phyloP scores from a whole-genome alignment of 2,329 filamentous ascomycete genomes.

The Simplicillium aogashimaense region DNA sequence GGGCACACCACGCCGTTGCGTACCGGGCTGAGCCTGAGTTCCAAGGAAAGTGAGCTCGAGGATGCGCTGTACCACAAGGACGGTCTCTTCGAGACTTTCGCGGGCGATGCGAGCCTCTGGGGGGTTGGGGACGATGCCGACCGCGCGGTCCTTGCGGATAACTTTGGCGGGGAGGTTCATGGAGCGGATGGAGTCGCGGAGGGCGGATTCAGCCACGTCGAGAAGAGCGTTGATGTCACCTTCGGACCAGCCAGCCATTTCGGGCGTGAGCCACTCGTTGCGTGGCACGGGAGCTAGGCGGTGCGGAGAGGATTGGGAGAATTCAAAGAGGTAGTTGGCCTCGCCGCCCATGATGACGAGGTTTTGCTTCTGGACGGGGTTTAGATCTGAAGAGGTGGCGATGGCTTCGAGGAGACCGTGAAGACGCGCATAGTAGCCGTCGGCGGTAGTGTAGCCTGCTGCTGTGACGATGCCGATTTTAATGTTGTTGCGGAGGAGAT shows the following conservation, averaged over 20 bases:
- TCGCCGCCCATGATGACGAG: constrained; percentile 92
- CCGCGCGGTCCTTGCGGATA: constrained; percentile 80
- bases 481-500: constrained; percentile 67
- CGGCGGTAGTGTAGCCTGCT: constrained; percentile 83
- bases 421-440: constrained; percentile 77
- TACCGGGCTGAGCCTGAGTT: constrained; percentile 16
- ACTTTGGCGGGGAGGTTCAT: constrained; percentile 72
- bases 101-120: constrained; percentile 61
- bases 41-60: constrained; percentile 66
- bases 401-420: constrained; percentile 81
- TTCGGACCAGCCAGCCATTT: constrained; percentile 71
- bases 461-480: constrained; percentile 94
- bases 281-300: constrained; percentile 60
- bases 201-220: constrained; percentile 76
- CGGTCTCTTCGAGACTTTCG: constrained; percentile 90
- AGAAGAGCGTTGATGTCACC: constrained; percentile 70
- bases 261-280: constrained; percentile 62
- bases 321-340: constrained; percentile 89
- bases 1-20: constrained; percentile 42
- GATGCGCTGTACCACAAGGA: constrained; percentile 86
- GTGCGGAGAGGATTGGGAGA: constrained; percentile 52
- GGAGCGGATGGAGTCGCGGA: constrained; percentile 70
- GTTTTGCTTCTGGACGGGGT: constrained; percentile 59
- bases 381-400: constrained; percentile 45
- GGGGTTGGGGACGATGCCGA: constrained; percentile 62